Percentiles rank a stretch among this genome's conserved stretches.
These are phyloP conservation scores for Chlorella vulgaris DNA, from an alignment of 139 green algal species.

Conservation along the genomic window DNA sequence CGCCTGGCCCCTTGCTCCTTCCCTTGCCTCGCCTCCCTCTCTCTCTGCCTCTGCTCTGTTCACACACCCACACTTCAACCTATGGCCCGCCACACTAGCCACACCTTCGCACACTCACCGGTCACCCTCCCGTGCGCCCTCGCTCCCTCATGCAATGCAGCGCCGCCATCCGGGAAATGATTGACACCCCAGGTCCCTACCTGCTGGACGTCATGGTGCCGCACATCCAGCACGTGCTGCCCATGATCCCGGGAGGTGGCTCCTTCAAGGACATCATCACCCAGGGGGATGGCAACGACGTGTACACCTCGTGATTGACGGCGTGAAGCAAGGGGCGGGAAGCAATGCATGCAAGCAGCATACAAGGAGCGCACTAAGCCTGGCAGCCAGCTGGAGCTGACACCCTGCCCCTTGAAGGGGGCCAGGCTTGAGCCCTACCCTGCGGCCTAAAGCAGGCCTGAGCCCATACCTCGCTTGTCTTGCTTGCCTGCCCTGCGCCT, in stretches of 20 bases:
- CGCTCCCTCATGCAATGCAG: not conserved
- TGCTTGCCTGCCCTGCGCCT: too few relatives aligned
- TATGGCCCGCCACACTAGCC: not conserved
- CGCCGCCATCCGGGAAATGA: slow-evolving; percentile 74
- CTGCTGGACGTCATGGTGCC: slow-evolving; percentile 99
- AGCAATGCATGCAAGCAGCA: too few relatives aligned
- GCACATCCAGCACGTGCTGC: slow-evolving; percentile 99
- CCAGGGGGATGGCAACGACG: slow-evolving; percentile 73
- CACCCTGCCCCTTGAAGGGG: too few relatives aligned
- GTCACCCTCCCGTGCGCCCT: not conserved
- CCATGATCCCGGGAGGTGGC: slow-evolving; percentile 98
- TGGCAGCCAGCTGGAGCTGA: too few relatives aligned
- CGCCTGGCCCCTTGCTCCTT: too few relatives aligned
- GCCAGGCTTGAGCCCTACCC: too few relatives aligned
- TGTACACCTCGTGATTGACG: slow-evolving; percentile 47
- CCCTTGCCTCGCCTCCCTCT: too few relatives aligned
- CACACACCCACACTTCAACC: not conserved
- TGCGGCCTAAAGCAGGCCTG: too few relatives aligned
- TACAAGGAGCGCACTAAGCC: too few relatives aligned
- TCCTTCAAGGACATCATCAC: slow-evolving; percentile 98
- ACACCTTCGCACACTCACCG: not conserved
- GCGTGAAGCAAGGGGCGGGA: too few relatives aligned
- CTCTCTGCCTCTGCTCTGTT: too few relatives aligned
- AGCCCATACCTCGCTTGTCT: too few relatives aligned
- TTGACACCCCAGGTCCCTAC: slow-evolving; percentile 94